Evolutionary conservation across 192 early-diverging fungal genomes (phyloP).

Genomic region (Spinellus fusiger): DNA sequence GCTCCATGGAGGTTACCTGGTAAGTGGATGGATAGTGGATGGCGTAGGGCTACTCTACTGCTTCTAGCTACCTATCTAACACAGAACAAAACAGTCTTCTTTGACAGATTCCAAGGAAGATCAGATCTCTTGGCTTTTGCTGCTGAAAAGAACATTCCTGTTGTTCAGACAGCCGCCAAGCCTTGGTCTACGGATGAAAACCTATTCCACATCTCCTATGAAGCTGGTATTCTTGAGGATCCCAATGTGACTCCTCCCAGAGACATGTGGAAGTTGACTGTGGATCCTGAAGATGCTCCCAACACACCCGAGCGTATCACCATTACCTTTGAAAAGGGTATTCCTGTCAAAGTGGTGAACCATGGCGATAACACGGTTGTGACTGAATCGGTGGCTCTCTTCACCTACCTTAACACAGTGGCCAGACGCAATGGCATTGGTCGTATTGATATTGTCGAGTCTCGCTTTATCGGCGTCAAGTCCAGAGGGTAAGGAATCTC

Average conservation of each 20-base stretch:
- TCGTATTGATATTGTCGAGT: slow-evolving; percentile 98
- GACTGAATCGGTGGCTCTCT: slow-evolving; percentile 71
- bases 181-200: slow-evolving; percentile 99
- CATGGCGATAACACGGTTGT: slow-evolving; percentile 62
- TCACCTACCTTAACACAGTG: slow-evolving; percentile 93
- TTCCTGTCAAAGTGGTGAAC: slow-evolving; percentile 88
- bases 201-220: slow-evolving; percentile 98
- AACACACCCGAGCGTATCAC: slow-evolving; percentile 91
- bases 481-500: slow-evolving; percentile 63
- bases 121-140: slow-evolving; percentile 90
- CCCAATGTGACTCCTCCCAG: slow-evolving; percentile 92
- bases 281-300: slow-evolving; percentile 95
- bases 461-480: slow-evolving; percentile 98
- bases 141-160: slow-evolving; percentile 83
- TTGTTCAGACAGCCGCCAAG: slow-evolving; percentile 92
- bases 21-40: slow-evolving; percentile 22
- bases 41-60: not conserved
- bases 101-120: slow-evolving; percentile 90
- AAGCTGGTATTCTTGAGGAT: slow-evolving; percentile 97
- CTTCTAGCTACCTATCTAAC: not conserved
- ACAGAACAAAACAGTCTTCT: slow-evolving; percentile 61
- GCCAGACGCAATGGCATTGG: slow-evolving; percentile 97
- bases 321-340: slow-evolving; percentile 85
- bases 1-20: slow-evolving; percentile 93
- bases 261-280: slow-evolving; percentile 99